Base-by-base conservation (phyloP, 148 eudicot species). In the Persicaria tinctoria region DNA sequence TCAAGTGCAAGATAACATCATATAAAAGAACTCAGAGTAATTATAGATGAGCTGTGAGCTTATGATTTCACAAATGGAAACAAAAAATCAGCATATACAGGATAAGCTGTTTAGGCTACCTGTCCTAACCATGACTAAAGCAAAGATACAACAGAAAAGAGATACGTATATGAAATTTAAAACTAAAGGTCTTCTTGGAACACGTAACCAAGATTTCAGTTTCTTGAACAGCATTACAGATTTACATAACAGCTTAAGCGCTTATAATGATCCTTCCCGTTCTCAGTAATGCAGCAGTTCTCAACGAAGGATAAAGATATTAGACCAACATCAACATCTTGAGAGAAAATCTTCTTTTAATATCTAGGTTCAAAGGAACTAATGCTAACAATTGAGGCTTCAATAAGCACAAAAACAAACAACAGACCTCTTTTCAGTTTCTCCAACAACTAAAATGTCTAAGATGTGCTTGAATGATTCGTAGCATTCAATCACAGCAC, bases 401-500 rank as follows among this genome's bases (percentile, higher is more conserved):
- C 46, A 64, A 32, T 32, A 66, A 66, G 70, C 32, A 66, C 12
- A 44, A 41, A 66, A 71, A 47, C 53, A 53, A 48, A 48, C 54
- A 48, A 71, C 74, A 17, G 14, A 89, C 94, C 88, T 87, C 82
- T 87, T 90, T 82, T 90, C 94, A 73, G 80, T 84, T 80, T 87
- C 86, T 85, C 91, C 89, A 73, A 78, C 78, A 50, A 90, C 80
- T 70, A 90, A 74, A 73, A 84, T 78, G 76, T 85, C 83, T 32
- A 87, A 79, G 75, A 86, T 77, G 76, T 79, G 87, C 80, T 87
- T 90, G 76, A 90, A 86, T 46, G 89, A 84, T 76, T 90, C 94
- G 66, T 90, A 90, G 77, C 89, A 86, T 80, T 87, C 94, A 79
- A 87, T 83, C 73, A 87, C 94, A 74, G 88, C 89, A 79, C 91